phyloP scores from a whole-genome alignment of 208 protist genomes.

The Leptomonas seymouri region DNA sequence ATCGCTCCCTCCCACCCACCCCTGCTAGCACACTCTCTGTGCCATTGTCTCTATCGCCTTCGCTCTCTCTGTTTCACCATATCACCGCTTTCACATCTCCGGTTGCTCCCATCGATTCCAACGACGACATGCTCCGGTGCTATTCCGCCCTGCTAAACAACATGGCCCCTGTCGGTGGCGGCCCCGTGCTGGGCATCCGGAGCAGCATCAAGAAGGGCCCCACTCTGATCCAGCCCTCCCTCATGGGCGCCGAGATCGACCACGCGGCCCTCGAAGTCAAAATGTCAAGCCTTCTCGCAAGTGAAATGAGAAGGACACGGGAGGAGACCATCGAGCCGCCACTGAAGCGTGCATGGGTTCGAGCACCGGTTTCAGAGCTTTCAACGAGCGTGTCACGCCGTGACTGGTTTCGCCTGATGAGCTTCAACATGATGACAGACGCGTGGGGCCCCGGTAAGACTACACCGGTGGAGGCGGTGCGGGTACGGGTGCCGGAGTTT shows the following conservation, averaged over 20 bases:
- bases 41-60: no score
- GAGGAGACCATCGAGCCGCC: constrained; percentile 36
- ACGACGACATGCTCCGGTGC: constrained; percentile 17
- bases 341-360: constrained; percentile 65
- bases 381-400: constrained; percentile 62
- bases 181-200: constrained; percentile 12
- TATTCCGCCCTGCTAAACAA: constrained; percentile 12
- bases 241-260: constrained; percentile 41
- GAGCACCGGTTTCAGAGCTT: constrained; percentile 61
- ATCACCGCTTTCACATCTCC: no score
- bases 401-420: constrained; percentile 90
- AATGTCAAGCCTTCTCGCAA: constrained; percentile 39
- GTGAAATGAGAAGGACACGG: constrained; percentile 19
- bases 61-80: no score
- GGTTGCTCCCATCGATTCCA: no score
- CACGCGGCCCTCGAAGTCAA: constrained; percentile 42
- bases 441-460: constrained; percentile 42
- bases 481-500: constrained; percentile 60
- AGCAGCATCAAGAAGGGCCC: background rate
- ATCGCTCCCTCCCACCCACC: no score
- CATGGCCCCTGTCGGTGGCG: constrained; percentile 9
- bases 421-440: constrained; percentile 85
- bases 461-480: constrained; percentile 61
- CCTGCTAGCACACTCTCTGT: no score
- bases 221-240: constrained; percentile 42